phyloP scores from a whole-genome alignment of 176 grass and related monocot species.

The Oryza australiensis region DNA sequence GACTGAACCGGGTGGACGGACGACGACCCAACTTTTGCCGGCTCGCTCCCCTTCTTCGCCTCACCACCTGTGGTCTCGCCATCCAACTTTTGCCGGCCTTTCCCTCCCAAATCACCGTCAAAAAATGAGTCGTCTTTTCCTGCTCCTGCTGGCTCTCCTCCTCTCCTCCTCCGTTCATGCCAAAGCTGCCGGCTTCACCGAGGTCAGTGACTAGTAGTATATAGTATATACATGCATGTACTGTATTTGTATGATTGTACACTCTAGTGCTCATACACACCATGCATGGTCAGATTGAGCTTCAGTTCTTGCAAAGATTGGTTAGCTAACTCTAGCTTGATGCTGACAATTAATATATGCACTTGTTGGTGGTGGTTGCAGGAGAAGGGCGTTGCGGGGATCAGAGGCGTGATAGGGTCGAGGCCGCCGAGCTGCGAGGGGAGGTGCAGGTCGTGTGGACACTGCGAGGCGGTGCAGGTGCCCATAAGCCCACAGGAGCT shows the following conservation, averaged over 20 bases:
- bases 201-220: constrained; percentile 50
- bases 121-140: constrained; percentile 40
- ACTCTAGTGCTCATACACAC: too few species aligned
- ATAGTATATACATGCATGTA: too few species aligned
- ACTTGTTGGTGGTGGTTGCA: neutral
- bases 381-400: constrained; percentile 27
- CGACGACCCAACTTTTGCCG: constrained; percentile 34
- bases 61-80: too few species aligned
- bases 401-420: constrained; percentile 50
- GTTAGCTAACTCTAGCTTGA: too few species aligned
- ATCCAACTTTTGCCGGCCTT: constrained; percentile 31
- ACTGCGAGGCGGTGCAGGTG: constrained; percentile 65
- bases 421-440: constrained; percentile 65
- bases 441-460: constrained; percentile 58
- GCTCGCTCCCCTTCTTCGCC: neutral
- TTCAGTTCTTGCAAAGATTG: neutral
- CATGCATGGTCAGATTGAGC: neutral
- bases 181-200: neutral
- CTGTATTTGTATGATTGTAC: neutral
- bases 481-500: constrained; percentile 38
- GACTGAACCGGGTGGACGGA: neutral
- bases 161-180: constrained; percentile 14
- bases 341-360: neutral
- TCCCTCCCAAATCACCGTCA: constrained; percentile 20
- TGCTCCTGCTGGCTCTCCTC: constrained; percentile 36